Evolutionary conservation across 495 filamentous ascomycete species (phyloP).

Genomic region (Tuber microsphaerosporum): DNA sequence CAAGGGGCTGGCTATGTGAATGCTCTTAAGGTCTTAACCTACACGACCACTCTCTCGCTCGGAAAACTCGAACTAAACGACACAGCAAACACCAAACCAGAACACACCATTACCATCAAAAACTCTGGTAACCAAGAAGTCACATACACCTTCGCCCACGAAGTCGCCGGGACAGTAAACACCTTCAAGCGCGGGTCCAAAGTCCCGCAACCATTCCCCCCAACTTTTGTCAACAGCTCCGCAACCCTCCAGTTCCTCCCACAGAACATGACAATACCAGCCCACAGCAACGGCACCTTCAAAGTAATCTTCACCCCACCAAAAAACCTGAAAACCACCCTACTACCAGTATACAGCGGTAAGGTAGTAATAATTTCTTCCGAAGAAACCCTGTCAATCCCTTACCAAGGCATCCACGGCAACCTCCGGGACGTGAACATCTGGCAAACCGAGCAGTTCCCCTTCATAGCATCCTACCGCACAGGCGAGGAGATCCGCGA

Average conservation of each 20-base stretch:
- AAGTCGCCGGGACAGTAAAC: conserved; percentile 38
- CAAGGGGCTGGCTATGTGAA: conserved; percentile 55
- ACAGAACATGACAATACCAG: background rate
- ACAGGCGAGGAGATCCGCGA: conserved; percentile 38
- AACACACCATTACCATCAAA: conserved; percentile 48
- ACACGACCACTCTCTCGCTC: conserved; percentile 49
- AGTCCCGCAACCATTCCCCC: conserved; percentile 21
- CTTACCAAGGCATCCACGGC: conserved; percentile 50
- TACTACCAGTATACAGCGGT: conserved; percentile 51
- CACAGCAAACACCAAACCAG: conserved; percentile 49
- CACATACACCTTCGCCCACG: conserved; percentile 47
- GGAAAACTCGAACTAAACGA: conserved; percentile 56
- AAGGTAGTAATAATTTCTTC: conserved; percentile 50
- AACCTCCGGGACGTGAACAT: conserved; percentile 45
- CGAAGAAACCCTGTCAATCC: conserved; percentile 47
- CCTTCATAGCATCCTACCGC: conserved; percentile 43
- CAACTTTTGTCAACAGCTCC: conserved; percentile 33
- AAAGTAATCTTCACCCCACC: conserved; percentile 47
- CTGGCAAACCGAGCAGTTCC: conserved; percentile 41
- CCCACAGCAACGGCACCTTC: conserved; percentile 41
- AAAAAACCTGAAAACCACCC: conserved; percentile 42
- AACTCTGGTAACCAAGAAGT: conserved; percentile 48
- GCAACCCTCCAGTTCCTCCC: conserved; percentile 34
- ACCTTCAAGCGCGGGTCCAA: conserved; percentile 31
- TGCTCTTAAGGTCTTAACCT: conserved; percentile 52